These are phyloP conservation scores for Tetraselmis chui DNA, from an alignment of 139 green algal genomes.

Conservation along the genomic window DNA sequence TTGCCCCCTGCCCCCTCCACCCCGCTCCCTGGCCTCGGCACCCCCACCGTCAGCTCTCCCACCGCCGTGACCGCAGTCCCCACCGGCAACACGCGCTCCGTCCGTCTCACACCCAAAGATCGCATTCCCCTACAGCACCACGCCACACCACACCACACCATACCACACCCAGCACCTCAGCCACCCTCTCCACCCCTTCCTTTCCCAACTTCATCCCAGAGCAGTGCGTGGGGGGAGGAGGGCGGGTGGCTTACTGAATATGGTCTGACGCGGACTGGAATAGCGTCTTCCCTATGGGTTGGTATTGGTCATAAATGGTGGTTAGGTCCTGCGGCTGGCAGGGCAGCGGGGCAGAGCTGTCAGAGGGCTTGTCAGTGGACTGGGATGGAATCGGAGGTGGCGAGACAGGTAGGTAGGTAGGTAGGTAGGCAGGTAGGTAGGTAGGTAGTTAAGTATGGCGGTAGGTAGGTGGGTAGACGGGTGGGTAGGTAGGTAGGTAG, in stretches of 20 bases:
- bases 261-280: background rate
- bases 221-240: background rate
- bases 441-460: too few relatives aligned
- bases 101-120: slow-evolving; percentile 21
- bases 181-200: background rate
- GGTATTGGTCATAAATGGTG: background rate
- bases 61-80: slow-evolving; percentile 24
- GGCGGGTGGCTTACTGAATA: background rate
- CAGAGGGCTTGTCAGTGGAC: too few relatives aligned
- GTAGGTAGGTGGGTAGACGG: too few relatives aligned
- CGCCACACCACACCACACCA: too few relatives aligned
- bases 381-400: too few relatives aligned
- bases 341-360: too few relatives aligned
- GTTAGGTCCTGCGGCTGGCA: background rate
- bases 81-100: slow-evolving; percentile 27
- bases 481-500: too few relatives aligned
- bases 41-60: slow-evolving; percentile 18
- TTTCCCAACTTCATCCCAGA: background rate
- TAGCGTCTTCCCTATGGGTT: background rate
- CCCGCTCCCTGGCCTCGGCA: background rate
- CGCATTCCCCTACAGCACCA: background rate
- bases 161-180: too few relatives aligned
- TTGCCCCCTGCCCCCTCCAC: too few relatives aligned
- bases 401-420: too few relatives aligned
- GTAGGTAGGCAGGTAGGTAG: too few relatives aligned